Conservation (phyloP, 2,329 filamentous ascomycete species). For the Trichophaea hybrida region DNA sequence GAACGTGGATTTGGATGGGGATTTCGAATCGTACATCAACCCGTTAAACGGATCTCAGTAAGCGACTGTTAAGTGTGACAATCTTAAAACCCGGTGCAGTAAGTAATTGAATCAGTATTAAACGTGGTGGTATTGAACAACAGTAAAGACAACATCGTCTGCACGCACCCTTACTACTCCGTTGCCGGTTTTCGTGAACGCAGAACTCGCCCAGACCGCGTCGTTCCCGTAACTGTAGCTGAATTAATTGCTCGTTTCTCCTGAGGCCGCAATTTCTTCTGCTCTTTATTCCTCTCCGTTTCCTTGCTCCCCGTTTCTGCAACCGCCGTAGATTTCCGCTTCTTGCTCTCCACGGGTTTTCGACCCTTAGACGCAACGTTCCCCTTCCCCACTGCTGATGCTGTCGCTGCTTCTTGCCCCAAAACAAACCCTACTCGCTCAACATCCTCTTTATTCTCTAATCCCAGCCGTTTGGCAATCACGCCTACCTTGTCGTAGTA, state of each 20-base stretch:
- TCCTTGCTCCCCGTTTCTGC: neutral
- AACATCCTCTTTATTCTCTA: conserved; percentile 45
- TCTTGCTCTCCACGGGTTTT: neutral
- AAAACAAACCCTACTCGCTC: conserved; percentile 60
- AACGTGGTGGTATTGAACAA: too few relatives aligned
- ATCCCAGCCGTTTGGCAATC: conserved; percentile 37
- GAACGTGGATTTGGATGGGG: too few relatives aligned
- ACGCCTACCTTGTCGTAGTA: conserved; percentile 36
- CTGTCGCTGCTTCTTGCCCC: neutral
- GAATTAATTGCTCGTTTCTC: neutral
- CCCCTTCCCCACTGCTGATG: neutral
- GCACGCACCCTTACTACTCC: neutral
- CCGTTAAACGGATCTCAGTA: too few relatives aligned
- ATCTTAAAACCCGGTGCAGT: too few relatives aligned
- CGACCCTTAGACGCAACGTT: neutral
- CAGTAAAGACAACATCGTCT: too few relatives aligned
- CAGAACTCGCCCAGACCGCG: neutral
- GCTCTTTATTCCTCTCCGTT: neutral
- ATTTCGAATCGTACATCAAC: too few relatives aligned
- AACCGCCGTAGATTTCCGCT: neutral
- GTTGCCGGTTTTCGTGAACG: neutral
- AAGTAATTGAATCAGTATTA: too few relatives aligned
- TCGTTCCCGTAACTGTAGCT: neutral
- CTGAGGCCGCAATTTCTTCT: neutral
- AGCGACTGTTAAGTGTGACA: too few relatives aligned